Evolutionary conservation across 139 green algal genomes (phyloP), one percentile per base, ranked within the genome.

Genomic region (Diplosphaera chodatii): DNA sequence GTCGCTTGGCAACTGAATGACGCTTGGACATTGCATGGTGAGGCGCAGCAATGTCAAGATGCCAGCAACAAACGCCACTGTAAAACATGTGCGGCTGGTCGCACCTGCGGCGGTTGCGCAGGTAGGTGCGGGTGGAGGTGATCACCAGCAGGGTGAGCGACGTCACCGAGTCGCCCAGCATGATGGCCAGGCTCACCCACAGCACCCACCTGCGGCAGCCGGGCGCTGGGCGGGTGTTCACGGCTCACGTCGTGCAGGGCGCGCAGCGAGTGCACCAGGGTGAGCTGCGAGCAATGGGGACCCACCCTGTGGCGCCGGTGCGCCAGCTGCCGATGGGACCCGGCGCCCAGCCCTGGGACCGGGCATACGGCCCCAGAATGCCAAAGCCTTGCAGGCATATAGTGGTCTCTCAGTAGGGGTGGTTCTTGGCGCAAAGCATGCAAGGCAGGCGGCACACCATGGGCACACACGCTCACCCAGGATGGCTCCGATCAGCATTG

Each of bases 101-200:
- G 55, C n/a, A n/a, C 10, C 22, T 65, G 27, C n/a, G 32, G 30
- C 22, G 27, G 10, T 31, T 8, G 10, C 30, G 23, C 32, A 66
- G 69, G 16, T 67, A 65, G 2, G 71, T 30, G 13, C 65, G 40
- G 29, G 73, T 28, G 48, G 67, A 74, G 55, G 72, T 64, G 28
- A 69, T 15, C 23, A 76, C 33, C 20, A 89, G 74, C 23, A 89
- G 41, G 10, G 37, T 66, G 0, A 88, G 69, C 21, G 76, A 82
- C 37, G 75, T 82, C 25, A 89, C 68, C 59, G 68, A 79, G 79
- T 89, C 84, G 5, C 77, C 76, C 32, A 89, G 77, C 79, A 89
- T 85, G 48, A 87, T 70, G 28, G 78, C 78, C 56, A 89, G 71
- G 13, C 66, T 72, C n/a, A 87, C 33, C 84, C 84, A 89, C 67